A percentile compares a stretch with the other conserved stretches of the same genome.
Evolutionary conservation across 2,329 filamentous ascomycete genomes (phyloP).

Genomic region (Furcasterigmium furcatum): DNA sequence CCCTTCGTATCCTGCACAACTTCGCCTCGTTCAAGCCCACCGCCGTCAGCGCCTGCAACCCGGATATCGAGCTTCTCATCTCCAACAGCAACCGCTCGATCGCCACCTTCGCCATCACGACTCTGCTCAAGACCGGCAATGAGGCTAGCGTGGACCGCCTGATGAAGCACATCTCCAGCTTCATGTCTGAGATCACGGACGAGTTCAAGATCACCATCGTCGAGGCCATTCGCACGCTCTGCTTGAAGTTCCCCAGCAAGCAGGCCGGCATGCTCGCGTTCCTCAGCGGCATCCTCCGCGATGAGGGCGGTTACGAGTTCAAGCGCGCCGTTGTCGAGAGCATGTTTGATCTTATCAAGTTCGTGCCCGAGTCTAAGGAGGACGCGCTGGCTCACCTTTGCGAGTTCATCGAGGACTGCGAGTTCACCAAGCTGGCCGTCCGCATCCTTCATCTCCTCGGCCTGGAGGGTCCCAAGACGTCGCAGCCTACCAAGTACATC

Average conservation of each 20-base stretch:
- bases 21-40: constrained; percentile 96
- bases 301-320: constrained; percentile 97
- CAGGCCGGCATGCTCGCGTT: constrained; percentile 97
- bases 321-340: constrained; percentile 97
- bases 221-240: constrained; percentile 93
- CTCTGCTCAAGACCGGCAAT: constrained; percentile 95
- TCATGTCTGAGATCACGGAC: constrained; percentile 99
- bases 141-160: constrained; percentile 94
- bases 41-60: constrained; percentile 90
- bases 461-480: constrained; percentile 90
- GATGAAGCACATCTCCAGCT: constrained; percentile 97
- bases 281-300: constrained; percentile 91
- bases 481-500: constrained; percentile 97
- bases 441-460: constrained; percentile 92
- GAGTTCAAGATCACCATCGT: constrained; percentile 99
- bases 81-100: constrained; percentile 97
- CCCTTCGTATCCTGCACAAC: constrained; percentile 92
- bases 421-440: constrained; percentile 96
- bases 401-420: constrained; percentile 99
- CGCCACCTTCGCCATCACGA: constrained; percentile 97
- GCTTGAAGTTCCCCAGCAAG: constrained; percentile 96
- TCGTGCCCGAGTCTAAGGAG: constrained; percentile 83
- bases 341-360: constrained; percentile 99
- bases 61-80: constrained; percentile 94
- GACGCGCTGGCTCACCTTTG: constrained; percentile 90